phyloP scores from a whole-genome alignment of 148 eudicot species.

The Euryodendron excelsum region DNA sequence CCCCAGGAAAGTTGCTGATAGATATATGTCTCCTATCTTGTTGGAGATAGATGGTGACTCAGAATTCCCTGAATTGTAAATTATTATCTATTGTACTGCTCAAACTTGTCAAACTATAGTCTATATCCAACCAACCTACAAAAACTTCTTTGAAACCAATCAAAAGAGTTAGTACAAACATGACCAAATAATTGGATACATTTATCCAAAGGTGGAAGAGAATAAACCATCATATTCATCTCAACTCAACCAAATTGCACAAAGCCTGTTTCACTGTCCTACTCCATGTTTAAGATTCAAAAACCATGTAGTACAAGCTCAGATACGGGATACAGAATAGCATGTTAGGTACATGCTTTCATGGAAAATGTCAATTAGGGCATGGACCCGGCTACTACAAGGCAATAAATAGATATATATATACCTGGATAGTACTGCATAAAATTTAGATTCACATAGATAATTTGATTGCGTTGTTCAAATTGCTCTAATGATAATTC shows the following conservation, averaged over 20 bases:
- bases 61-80: neutral
- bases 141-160: neutral
- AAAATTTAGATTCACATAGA: neutral
- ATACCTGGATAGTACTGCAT: neutral
- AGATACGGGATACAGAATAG: neutral
- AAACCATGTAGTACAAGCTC: neutral
- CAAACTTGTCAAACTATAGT: neutral
- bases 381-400: neutral
- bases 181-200: neutral
- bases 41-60: neutral
- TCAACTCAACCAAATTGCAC: slow-evolving; percentile 5
- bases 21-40: neutral
- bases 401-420: too few species aligned
- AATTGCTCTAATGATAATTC: neutral
- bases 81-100: neutral
- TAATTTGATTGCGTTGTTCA: neutral
- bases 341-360: neutral
- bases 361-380: neutral
- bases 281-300: neutral
- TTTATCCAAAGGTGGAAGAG: neutral
- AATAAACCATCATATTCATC: neutral
- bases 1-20: neutral
- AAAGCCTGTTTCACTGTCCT: neutral
- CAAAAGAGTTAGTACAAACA: neutral
- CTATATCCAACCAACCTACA: neutral